Evolutionary conservation across 2,329 filamentous ascomycete genomes (phyloP), one percentile per base, ranked within the genome.

Genomic region (Paracoccidioides lutzii): DNA sequence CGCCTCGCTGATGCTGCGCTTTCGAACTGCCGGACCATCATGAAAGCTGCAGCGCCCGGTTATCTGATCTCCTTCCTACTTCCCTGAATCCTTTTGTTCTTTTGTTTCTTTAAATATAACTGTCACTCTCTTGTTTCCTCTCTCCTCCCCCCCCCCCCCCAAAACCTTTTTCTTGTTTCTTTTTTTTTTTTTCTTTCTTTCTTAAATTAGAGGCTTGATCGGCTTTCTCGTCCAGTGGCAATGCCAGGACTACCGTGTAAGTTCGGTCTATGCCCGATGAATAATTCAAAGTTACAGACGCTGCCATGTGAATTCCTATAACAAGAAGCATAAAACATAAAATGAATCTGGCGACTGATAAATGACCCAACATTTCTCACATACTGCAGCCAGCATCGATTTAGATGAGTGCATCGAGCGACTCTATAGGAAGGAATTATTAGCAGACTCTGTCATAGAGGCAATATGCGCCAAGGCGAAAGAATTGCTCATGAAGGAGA

Each of bases 391-490:
- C 65, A 95, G 89, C 74, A 90, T 98, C 75, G 91, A 98, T 73
- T 83, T 98, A 66, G 93, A 98, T 77, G 90, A 97, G 81, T 98
- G 93, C 76, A 97, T 98, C 75, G 84, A 88, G 70, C 87, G 91
- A 63, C 82, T 98, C 54, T 97, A 97, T 76, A 91, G 93, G 69
- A 96, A 95, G 71, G 93, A 97, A 72, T 82, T 98, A 58, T 82
- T 98, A 57, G 90, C 93, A 66, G 93, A 98, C 74, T 95, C 91
- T 44, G 90, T 98, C 62, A 91, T 98, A 73, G 93, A 98, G 76
- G 93, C 93, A 66, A 91, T 98, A 82, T 98, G 93, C 76, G 90
- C 93, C 72, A 98, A 98, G 73, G 93, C 94, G 28, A 98, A 98
- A 70, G 93, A 98, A 77, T 79, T 98, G 64, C 81, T 98, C 64